These are phyloP conservation scores for Sporothrix pseudoabietina DNA, from an alignment of 2,329 filamentous ascomycete species.

Conservation along the genomic window DNA sequence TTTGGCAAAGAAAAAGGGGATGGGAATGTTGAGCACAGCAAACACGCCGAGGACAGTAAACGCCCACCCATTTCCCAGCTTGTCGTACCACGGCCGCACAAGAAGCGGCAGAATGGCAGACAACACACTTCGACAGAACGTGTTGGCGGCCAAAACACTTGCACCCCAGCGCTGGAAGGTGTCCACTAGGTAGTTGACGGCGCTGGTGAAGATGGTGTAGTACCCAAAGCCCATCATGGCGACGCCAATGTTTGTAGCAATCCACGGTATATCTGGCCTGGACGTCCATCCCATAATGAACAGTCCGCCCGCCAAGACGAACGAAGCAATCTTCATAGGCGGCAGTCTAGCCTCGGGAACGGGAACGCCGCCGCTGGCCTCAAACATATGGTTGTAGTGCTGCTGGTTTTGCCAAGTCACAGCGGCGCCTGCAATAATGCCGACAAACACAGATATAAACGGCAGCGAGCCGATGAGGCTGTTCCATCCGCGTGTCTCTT, in stretches of 20 bases:
- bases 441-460: conserved; percentile 10
- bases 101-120: conserved; percentile 63
- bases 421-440: neutral
- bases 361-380: neutral
- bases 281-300: conserved; percentile 12
- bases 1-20: conserved; percentile 48
- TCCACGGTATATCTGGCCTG: neutral
- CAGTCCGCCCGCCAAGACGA: neutral
- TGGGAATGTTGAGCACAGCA: conserved; percentile 51
- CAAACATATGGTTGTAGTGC: neutral
- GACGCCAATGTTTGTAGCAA: neutral
- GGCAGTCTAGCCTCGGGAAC: conserved; percentile 3
- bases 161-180: conserved; percentile 60
- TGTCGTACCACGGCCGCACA: conserved; percentile 61
- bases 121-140: conserved; percentile 58
- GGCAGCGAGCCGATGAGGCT: neutral
- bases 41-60: conserved; percentile 52
- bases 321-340: conserved; percentile 9
- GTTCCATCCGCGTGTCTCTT: conserved; percentile 35
- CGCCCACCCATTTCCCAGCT: conserved; percentile 64
- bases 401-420: conserved; percentile 10
- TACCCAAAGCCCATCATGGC: conserved; percentile 37
- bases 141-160: conserved; percentile 64
- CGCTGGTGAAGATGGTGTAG: conserved; percentile 54
- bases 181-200: conserved; percentile 58